Conservation (phyloP, 1,284 basidiomycete genomes). For the Stygiomarasmius scandens region DNA sequence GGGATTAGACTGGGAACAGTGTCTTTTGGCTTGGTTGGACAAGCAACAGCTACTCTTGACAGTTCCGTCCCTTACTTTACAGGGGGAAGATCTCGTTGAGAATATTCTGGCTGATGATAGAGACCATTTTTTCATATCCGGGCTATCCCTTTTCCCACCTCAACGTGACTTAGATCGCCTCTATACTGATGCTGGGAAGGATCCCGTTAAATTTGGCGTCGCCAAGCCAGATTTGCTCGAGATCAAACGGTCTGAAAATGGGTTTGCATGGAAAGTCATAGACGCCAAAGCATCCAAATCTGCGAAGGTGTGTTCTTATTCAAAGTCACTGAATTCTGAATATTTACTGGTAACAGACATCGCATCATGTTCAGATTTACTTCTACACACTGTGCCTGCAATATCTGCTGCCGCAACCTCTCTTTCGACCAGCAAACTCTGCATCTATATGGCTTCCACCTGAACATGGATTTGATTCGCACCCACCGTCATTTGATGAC, state of each 20-base stretch:
- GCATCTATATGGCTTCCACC: slow-evolving; percentile 50
- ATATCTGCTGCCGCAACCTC: slow-evolving; percentile 36
- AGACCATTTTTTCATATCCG: slow-evolving; percentile 52
- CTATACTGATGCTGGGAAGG: slow-evolving; percentile 31
- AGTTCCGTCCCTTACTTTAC: slow-evolving; percentile 37
- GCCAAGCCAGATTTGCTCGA: slow-evolving; percentile 53
- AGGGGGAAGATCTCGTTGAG: slow-evolving; percentile 36
- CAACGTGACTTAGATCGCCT: slow-evolving; percentile 32
- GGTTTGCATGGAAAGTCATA: slow-evolving; percentile 52
- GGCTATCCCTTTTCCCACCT: slow-evolving; percentile 45
- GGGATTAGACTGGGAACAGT: slow-evolving; percentile 52
- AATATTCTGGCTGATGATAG: slow-evolving; percentile 45
- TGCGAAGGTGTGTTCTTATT: slow-evolving; percentile 37
- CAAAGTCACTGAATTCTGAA: not conserved
- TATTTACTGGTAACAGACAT: slow-evolving; percentile 39
- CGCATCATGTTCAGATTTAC: slow-evolving; percentile 53
- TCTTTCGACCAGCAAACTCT: slow-evolving; percentile 35
- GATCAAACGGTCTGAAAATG: slow-evolving; percentile 37
- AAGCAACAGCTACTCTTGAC: slow-evolving; percentile 41
- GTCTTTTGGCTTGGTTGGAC: slow-evolving; percentile 50
- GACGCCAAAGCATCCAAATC: slow-evolving; percentile 50
- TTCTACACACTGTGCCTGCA: slow-evolving; percentile 49
- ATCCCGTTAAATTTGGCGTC: slow-evolving; percentile 45
- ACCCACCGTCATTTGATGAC: slow-evolving; percentile 36
- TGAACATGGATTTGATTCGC: slow-evolving; percentile 32